These are phyloP conservation scores for Schrenkiella parvula DNA, from an alignment of 345 rosid species.

Conservation along the genomic window DNA sequence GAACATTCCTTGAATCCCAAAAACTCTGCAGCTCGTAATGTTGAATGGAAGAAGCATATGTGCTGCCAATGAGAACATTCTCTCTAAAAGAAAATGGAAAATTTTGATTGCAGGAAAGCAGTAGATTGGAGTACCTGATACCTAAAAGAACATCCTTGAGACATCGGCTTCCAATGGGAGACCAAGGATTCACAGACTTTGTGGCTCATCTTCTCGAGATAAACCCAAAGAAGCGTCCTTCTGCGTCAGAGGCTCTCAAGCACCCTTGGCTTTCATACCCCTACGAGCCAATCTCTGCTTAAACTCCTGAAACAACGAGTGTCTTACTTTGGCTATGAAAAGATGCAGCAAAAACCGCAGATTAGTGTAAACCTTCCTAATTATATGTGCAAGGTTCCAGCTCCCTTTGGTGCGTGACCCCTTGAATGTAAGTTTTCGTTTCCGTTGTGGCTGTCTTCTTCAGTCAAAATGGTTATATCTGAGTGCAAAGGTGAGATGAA, in stretches of 20 bases:
- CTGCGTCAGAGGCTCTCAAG: slow-evolving; percentile 87
- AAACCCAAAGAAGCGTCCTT: slow-evolving; percentile 95
- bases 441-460: not conserved
- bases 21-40: not conserved
- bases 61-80: not conserved
- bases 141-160: slow-evolving; percentile 92
- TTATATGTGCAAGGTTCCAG: not conserved
- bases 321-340: not conserved
- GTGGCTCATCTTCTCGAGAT: slow-evolving; percentile 89
- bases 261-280: slow-evolving; percentile 98
- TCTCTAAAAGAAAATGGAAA: not conserved
- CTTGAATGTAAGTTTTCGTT: not conserved
- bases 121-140: slow-evolving; percentile 78
- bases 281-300: slow-evolving; percentile 96
- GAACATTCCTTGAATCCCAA: not conserved
- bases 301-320: slow-evolving; percentile 6
- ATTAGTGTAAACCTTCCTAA: not conserved
- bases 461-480: not conserved
- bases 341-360: slow-evolving; percentile 2
- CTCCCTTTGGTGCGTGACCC: not conserved
- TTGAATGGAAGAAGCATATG: not conserved
- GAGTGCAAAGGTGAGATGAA: slow-evolving; percentile 19
- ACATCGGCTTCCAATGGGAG: slow-evolving; percentile 97
- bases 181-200: slow-evolving; percentile 95
- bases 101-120: slow-evolving; percentile 62